Conservation (phyloP, 164 flowering plant genomes). For the Nymphaea colorata region DNA sequence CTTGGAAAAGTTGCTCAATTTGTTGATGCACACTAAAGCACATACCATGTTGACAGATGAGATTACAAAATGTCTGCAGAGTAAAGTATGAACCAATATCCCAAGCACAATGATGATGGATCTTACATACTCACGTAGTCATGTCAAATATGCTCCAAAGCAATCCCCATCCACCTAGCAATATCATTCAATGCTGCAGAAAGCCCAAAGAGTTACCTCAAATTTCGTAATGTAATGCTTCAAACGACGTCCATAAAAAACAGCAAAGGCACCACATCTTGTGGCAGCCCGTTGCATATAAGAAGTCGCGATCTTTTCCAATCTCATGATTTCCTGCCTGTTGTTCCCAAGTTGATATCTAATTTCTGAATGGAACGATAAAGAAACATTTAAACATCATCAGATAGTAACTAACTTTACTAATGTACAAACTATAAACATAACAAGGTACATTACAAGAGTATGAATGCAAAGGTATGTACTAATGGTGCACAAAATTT, state of each 20-base stretch:
- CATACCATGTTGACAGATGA: too few relatives aligned
- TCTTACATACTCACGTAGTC: too few relatives aligned
- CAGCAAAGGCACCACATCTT: conserved; percentile 67
- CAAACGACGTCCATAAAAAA: conserved; percentile 66
- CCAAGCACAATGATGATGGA: too few relatives aligned
- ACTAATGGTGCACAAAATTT: too few relatives aligned
- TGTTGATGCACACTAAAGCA: too few relatives aligned
- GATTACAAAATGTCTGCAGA: too few relatives aligned
- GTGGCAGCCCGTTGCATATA: conserved; percentile 56
- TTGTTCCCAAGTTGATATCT: conserved; percentile 44
- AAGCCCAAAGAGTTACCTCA: conserved; percentile 34
- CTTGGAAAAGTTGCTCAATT: too few relatives aligned
- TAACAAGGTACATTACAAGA: too few relatives aligned
- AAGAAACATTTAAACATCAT: conserved; percentile 2
- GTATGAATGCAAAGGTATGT: too few relatives aligned
- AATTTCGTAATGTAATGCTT: conserved; percentile 70
- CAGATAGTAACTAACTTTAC: not conserved
- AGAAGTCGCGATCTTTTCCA: conserved; percentile 63
- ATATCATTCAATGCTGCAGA: not conserved
- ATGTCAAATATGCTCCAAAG: not conserved
- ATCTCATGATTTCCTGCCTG: conserved; percentile 52
- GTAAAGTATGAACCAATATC: too few relatives aligned
- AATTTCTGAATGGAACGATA: conserved; percentile 32
- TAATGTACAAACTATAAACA: not conserved
- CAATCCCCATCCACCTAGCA: too few relatives aligned